phyloP scores from a whole-genome alignment of 495 filamentous ascomycete genomes.

The Collariella sp. region DNA sequence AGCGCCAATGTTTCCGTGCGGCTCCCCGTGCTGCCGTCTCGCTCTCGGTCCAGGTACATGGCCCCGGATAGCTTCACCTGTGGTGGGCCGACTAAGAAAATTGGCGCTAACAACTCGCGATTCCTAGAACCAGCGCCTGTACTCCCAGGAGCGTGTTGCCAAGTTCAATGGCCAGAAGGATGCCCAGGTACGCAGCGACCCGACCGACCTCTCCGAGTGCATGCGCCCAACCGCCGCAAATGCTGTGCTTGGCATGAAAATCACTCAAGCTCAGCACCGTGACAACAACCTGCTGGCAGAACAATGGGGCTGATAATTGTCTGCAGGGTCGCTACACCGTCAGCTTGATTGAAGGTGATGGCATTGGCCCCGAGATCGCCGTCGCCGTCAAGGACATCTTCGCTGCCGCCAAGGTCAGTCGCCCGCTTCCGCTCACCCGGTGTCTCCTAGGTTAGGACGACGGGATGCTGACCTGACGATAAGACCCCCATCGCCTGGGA shows the following conservation, averaged over 20 bases:
- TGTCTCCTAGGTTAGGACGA: slow-evolving; percentile 6
- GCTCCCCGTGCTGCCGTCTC: slow-evolving; percentile 39
- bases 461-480: background rate
- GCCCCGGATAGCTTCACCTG: slow-evolving; percentile 3
- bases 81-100: background rate
- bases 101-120: slow-evolving; percentile 16
- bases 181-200: slow-evolving; percentile 58
- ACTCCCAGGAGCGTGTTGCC: slow-evolving; percentile 66
- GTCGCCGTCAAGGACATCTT: slow-evolving; percentile 98
- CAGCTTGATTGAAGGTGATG: slow-evolving; percentile 95
- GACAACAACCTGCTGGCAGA: background rate
- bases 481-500: slow-evolving; percentile 95
- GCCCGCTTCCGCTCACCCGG: slow-evolving; percentile 15
- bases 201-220: background rate
- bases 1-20: slow-evolving; percentile 42
- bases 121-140: slow-evolving; percentile 37
- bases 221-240: slow-evolving; percentile 5
- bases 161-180: slow-evolving; percentile 88
- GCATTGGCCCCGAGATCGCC: slow-evolving; percentile 95
- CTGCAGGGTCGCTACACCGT: slow-evolving; percentile 85
- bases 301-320: slow-evolving; percentile 13
- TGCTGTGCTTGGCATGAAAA: slow-evolving; percentile 27
- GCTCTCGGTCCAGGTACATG: slow-evolving; percentile 37
- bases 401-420: slow-evolving; percentile 76
- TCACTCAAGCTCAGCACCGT: slow-evolving; percentile 32